phyloP scores from a whole-genome alignment of 176 grass and related monocot species.

The Lolium multiflorum region DNA sequence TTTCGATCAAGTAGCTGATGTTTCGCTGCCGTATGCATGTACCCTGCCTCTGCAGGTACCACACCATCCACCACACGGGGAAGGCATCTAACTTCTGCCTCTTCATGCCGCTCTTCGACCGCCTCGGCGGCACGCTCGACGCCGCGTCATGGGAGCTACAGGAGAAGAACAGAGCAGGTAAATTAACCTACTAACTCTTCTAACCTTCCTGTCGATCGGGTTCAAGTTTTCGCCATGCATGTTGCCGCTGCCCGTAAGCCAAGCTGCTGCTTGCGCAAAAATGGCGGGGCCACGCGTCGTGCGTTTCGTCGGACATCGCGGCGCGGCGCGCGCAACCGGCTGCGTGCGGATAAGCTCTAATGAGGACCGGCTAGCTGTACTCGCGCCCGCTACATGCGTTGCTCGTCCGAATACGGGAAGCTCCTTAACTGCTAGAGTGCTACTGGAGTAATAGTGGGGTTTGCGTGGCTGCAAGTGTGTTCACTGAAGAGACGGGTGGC shows the following conservation, averaged over 20 bases:
- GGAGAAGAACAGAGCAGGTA: constrained; percentile 56
- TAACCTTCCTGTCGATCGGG: background rate
- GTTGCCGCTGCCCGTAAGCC: background rate
- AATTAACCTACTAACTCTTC: too few species aligned
- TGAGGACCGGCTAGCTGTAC: background rate
- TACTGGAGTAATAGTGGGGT: background rate
- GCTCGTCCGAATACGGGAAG: background rate
- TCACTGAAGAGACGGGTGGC: background rate
- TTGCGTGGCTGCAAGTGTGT: background rate
- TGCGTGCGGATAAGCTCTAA: background rate
- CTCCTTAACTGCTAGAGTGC: background rate
- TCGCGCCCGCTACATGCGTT: background rate
- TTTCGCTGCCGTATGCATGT: background rate
- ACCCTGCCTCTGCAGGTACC: constrained; percentile 60
- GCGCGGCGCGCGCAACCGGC: background rate
- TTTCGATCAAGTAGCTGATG: background rate
- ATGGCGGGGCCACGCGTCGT: background rate
- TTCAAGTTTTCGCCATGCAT: background rate
- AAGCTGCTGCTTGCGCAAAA: background rate
- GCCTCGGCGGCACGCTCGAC: constrained; percentile 72
- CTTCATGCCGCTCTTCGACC: constrained; percentile 97
- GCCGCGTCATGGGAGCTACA: constrained; percentile 68
- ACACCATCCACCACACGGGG: constrained; percentile 75
- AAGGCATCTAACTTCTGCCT: constrained; percentile 87
- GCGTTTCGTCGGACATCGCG: constrained; percentile 11